Conservation (phyloP, 345 rosid species). For the Eucalyptus cloeziana region DNA sequence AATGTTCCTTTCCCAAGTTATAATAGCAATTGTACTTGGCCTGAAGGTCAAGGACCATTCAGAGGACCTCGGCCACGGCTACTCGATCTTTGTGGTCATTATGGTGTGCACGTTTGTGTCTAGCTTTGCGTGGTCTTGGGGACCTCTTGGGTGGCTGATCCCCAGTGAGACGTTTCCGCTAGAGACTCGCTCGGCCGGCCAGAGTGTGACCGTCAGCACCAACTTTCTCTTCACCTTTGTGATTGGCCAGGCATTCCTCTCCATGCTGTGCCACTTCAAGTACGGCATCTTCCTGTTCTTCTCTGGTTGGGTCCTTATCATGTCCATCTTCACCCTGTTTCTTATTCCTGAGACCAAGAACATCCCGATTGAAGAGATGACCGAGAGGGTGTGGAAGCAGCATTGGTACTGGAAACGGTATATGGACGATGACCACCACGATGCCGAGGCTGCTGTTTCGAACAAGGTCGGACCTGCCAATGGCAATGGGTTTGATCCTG, state of each 20-base stretch:
- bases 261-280: slow-evolving; percentile 94
- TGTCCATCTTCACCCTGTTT: slow-evolving; percentile 74
- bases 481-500: slow-evolving; percentile 30
- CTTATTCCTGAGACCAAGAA: slow-evolving; percentile 86
- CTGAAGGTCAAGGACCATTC: slow-evolving; percentile 68
- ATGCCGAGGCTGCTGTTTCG: not conserved
- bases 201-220: slow-evolving; percentile 78
- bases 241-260: slow-evolving; percentile 91
- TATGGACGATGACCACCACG: slow-evolving; percentile 28
- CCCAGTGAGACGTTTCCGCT: slow-evolving; percentile 91
- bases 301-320: slow-evolving; percentile 71
- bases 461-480: slow-evolving; percentile 24
- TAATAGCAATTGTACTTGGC: slow-evolving; percentile 61
- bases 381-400: slow-evolving; percentile 83
- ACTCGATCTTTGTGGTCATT: slow-evolving; percentile 50
- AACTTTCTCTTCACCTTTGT: slow-evolving; percentile 85
- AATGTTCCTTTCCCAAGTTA: slow-evolving; percentile 79
- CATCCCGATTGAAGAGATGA: slow-evolving; percentile 97
- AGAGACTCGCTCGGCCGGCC: slow-evolving; percentile 95
- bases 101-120: slow-evolving; percentile 82
- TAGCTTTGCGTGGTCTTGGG: slow-evolving; percentile 98
- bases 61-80: slow-evolving; percentile 21
- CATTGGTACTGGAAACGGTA: slow-evolving; percentile 94
- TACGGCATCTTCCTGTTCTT: slow-evolving; percentile 91
- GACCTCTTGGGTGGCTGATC: slow-evolving; percentile 91